A percentile compares a stretch with the other conserved stretches of the same genome.
Evolutionary conservation across 345 rosid species (phyloP).

Genomic region (Arabidopsis arenosa): DNA sequence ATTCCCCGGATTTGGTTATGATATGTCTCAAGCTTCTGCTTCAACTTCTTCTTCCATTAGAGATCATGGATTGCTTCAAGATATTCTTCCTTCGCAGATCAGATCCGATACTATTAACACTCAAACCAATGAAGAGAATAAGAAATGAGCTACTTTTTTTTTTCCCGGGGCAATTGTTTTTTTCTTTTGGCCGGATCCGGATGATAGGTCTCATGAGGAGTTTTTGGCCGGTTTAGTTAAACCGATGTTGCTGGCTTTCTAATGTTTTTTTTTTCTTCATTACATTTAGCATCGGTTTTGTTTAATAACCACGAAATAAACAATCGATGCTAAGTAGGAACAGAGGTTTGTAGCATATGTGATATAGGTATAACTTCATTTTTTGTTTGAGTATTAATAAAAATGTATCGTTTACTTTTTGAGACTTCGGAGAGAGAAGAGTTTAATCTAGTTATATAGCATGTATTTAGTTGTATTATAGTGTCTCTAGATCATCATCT

Average conservation of each 20-base stretch:
- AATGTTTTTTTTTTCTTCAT: slow-evolving; percentile 26
- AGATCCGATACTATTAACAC: slow-evolving; percentile 33
- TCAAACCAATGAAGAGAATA: slow-evolving; percentile 31
- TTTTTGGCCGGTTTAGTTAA: slow-evolving; percentile 40
- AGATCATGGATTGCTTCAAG: slow-evolving; percentile 93
- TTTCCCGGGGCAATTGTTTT: slow-evolving; percentile 14
- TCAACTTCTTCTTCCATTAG: slow-evolving; percentile 42
- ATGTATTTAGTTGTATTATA: slow-evolving; percentile 5
- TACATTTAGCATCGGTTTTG: slow-evolving; percentile 35
- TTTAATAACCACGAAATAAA: slow-evolving; percentile 28
- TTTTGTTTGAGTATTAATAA: slow-evolving; percentile 19
- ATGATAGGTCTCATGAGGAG: slow-evolving; percentile 30
- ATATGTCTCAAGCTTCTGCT: slow-evolving; percentile 42
- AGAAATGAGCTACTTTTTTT: slow-evolving; percentile 25
- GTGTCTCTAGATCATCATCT: slow-evolving; percentile 7
- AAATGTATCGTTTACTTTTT: slow-evolving; percentile 11
- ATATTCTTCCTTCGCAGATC: slow-evolving; percentile 82
- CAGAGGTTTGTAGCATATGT: slow-evolving; percentile 42
- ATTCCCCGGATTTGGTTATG: slow-evolving; percentile 43
- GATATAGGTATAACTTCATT: slow-evolving; percentile 36
- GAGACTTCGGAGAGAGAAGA: background rate
- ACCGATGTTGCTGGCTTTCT: slow-evolving; percentile 23
- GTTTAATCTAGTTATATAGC: background rate
- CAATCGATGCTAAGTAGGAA: slow-evolving; percentile 31
- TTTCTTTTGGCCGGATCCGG: slow-evolving; percentile 34